Percentiles rank a stretch among this genome's conserved stretches.
Evolutionary conservation across 2,329 filamentous ascomycete genomes (phyloP).

Genomic region (Penicillium sclerotiorum): DNA sequence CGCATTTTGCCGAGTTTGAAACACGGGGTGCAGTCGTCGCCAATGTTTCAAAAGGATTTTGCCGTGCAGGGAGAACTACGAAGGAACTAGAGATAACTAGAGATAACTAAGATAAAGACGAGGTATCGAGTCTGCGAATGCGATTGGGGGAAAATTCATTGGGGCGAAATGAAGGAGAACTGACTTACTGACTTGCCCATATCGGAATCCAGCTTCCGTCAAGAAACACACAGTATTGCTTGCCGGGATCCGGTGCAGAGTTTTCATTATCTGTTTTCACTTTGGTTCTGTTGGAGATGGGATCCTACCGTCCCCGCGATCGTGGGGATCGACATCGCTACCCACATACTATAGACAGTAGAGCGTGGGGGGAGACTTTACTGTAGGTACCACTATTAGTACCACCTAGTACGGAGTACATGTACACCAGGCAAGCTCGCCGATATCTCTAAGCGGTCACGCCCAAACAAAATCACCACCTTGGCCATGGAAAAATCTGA

Average conservation of each 20-base stretch:
- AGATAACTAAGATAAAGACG: no score
- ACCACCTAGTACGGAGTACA: not conserved
- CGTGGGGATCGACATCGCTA: slow-evolving; percentile 16
- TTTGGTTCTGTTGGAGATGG: slow-evolving; percentile 9
- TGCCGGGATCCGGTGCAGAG: no score
- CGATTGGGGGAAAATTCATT: no score
- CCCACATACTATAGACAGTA: slow-evolving; percentile 13
- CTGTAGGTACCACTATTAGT: no score
- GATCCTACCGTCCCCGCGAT: slow-evolving; percentile 12
- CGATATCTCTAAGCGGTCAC: not conserved
- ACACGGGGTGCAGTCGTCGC: not conserved
- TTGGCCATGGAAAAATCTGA: no score
- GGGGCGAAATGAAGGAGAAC: no score
- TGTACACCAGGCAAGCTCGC: not conserved
- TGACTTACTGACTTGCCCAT: no score
- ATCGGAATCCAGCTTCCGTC: slow-evolving; percentile 14
- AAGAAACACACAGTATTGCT: not conserved
- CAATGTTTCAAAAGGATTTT: slow-evolving; percentile 9
- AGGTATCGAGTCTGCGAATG: no score
- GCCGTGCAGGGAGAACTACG: not conserved
- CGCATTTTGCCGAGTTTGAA: slow-evolving; percentile 23
- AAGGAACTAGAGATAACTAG: not conserved
- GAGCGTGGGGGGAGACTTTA: slow-evolving; percentile 17
- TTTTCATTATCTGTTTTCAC: slow-evolving; percentile 1
- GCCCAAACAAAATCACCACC: not conserved